Percentiles rank a stretch among this genome's conserved stretches.
Evolutionary conservation across 768 basidiomycete species (phyloP).

Genomic region (Amanita pallidorosea): DNA sequence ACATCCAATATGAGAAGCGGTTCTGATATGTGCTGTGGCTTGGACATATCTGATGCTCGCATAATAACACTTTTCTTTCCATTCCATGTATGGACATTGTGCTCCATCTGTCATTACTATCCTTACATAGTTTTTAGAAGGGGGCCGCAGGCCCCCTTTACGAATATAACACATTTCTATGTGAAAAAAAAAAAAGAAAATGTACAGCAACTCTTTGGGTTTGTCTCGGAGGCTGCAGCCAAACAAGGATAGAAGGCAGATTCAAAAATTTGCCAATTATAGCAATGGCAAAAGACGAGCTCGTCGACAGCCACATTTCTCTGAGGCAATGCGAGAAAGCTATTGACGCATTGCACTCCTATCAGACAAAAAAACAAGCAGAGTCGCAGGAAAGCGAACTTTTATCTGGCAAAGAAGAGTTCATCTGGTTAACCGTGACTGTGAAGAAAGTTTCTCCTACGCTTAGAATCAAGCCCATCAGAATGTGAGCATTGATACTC

Average conservation of each 20-base stretch:
- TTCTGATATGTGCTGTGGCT: too few species aligned
- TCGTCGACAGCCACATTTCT: conserved; percentile 66
- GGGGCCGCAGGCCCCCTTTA: too few species aligned
- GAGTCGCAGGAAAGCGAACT: conserved; percentile 67
- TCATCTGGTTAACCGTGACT: conserved; percentile 82
- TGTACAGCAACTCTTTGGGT: too few species aligned
- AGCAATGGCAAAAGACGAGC: conserved; percentile 35
- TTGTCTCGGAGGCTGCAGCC: conserved; percentile 1
- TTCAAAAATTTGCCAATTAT: conserved; percentile 1
- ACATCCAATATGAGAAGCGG: too few species aligned
- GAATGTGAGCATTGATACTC: conserved; percentile 53
- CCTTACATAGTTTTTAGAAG: too few species aligned
- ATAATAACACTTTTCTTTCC: too few species aligned
- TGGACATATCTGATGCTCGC: too few species aligned
- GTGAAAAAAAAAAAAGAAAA: too few species aligned
- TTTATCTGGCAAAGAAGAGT: conserved; percentile 67
- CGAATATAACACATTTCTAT: too few species aligned
- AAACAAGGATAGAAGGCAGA: background rate
- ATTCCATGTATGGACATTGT: too few species aligned
- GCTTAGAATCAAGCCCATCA: conserved; percentile 68
- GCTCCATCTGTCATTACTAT: too few species aligned
- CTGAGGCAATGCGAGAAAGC: conserved; percentile 67
- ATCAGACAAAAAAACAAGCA: conserved; percentile 54
- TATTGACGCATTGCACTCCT: conserved; percentile 63
- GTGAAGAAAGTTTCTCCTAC: conserved; percentile 74